Base-by-base conservation (phyloP, 2,329 filamentous ascomycete species). In the Fusarium cicatricum region DNA sequence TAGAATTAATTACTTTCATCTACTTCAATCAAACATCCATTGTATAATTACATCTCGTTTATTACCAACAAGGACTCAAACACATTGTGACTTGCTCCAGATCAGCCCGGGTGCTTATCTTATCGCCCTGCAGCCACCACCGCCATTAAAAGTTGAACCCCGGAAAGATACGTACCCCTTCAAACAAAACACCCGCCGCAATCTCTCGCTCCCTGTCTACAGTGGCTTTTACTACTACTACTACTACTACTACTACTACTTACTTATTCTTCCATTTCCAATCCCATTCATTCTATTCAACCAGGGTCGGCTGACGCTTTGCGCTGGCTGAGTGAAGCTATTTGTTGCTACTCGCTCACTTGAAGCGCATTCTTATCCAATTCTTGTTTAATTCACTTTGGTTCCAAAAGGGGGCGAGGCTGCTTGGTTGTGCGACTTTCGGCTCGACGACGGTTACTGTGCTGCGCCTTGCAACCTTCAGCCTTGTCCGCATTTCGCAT, bases 91-190 rank as follows among this genome's bases (percentile, higher is more conserved):
- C 29, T 32, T 6, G 12, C 5, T 32, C 29, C 12, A 32, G 11
- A 9, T 43, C 28, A 21, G 29, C 31, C n/a, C 29, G 17, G 19
- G 12, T 37, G 32, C 52, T 63, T 64, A 64, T 63, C 60, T 64
- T 64, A 64, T 63, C 60, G 56, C 21, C 40, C 31, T 64, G 60
- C 55, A 60, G n/a, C n/a, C n/a, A n/a, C n/a, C n/a, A n/a, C n/a
- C n/a, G n/a, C n/a, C n/a, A n/a, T n/a, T n/a, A n/a, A n/a, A n/a
- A n/a, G n/a, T n/a, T n/a, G n/a, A 47, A 40, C 33, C 34, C 41
- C 37, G 11, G 11, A 31, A 39, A n/a, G 60, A 46, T 64, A 63
- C 56, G 31, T 44, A 32, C 56, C 47, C 38, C 44, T 42, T 32
- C 45, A 31, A 46, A 36, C 26, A 17, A n/a, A 11, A 11, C 47